Conservation (phyloP, 108 stramenopile genomes). For the Aurantiochytrium sp. region DNA sequence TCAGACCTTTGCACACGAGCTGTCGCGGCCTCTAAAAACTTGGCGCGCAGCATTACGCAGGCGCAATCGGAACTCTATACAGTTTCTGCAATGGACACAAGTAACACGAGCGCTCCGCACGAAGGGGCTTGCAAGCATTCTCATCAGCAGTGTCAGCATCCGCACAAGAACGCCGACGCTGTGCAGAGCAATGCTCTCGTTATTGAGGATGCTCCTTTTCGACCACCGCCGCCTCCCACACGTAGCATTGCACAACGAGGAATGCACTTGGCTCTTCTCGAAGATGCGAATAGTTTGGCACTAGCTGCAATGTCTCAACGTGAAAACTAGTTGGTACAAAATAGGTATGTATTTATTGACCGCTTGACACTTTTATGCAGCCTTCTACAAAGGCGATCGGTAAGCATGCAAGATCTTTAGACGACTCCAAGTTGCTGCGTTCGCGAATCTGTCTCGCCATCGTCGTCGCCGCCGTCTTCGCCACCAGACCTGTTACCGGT, state of each 20-base stretch:
- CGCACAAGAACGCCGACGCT: neutral
- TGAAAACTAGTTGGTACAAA: too few relatives aligned
- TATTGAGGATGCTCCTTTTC: neutral
- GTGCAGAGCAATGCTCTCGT: neutral
- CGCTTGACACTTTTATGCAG: too few relatives aligned
- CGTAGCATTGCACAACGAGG: neutral
- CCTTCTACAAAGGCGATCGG: too few relatives aligned
- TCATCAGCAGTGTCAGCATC: neutral
- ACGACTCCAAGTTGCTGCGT: too few relatives aligned
- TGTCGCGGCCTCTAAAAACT: neutral
- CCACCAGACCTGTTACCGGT: too few relatives aligned
- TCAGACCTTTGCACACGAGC: neutral
- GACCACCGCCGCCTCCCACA: neutral
- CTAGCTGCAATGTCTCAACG: neutral
- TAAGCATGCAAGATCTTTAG: too few relatives aligned
- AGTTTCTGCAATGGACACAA: too few relatives aligned
- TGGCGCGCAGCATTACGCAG: neutral
- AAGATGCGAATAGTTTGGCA: neutral
- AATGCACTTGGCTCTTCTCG: neutral
- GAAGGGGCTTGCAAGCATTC: neutral
- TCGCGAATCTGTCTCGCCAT: too few relatives aligned
- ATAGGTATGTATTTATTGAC: too few relatives aligned
- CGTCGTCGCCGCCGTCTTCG: too few relatives aligned
- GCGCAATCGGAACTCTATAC: neutral
- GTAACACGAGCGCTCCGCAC: neutral